Base-by-base conservation (phyloP, 2,329 filamentous ascomycete species). In the Ceratocystiopsis brevicomis region DNA sequence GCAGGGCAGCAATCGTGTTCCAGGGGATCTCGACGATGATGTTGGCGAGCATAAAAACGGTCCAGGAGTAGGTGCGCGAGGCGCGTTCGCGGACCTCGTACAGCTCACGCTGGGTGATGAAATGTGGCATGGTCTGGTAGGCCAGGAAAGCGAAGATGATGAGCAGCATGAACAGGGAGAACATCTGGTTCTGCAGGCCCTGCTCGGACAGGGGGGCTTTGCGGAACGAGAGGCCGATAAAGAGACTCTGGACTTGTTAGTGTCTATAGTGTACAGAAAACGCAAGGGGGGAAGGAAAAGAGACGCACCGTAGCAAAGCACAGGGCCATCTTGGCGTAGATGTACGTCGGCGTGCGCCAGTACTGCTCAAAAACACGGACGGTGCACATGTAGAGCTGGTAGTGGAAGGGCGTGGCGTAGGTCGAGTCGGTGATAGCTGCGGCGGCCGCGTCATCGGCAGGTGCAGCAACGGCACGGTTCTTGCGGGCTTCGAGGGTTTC, bases 301-400 rank as follows among this genome's bases (percentile, higher is more conserved):
- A 21, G 19, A 18, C 42, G 15, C 12, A 44, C 44, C 6, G 42
- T 32, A 6, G 34, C 14, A 17, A 46, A 43, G 48, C 69, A 74
- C 18, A 83, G 69, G 1, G 67, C 57, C 1, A 69, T 52, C 60
- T 86, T 86, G 43, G 75, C 72, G 60, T 81, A 84, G 53, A 87
- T 77, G 59, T 86, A 87, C 1, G 70, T 66, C 0, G 81, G 81
- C 1, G 71, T 81, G 42, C 81, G 72, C 80, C 81, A 87, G 63
- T 83, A 83, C 56, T 86, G 81, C 53, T 80, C 67, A 58, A 83
- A 84, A 13, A 83, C 74, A 47, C 81, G 77, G 37, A 65, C 54
- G 11, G 69, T 68, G 35, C 78, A 76, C 47, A 75, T 65, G 37
- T 59, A 62, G 10, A 83, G 57, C 52, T 87, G 81, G 6, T 61